phyloP scores from a whole-genome alignment of 2,329 filamentous ascomycete species.

The Fonsecaea monophora region DNA sequence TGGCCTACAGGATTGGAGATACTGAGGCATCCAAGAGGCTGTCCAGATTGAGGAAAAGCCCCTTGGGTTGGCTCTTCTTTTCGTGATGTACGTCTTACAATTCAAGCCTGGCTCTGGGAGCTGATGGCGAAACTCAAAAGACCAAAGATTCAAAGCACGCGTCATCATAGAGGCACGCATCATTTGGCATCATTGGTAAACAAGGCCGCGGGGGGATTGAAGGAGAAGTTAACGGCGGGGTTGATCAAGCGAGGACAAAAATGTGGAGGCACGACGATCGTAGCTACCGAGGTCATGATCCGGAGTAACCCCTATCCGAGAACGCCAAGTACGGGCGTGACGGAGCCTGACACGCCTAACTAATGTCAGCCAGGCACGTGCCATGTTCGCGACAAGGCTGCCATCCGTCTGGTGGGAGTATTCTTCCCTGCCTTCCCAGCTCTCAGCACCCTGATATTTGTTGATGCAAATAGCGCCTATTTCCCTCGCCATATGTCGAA shows the following conservation, averaged over 20 bases:
- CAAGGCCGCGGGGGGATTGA: background rate
- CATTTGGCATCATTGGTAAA: background rate
- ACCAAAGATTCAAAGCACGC: background rate
- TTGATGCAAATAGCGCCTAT: background rate
- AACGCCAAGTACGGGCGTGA: too few species aligned
- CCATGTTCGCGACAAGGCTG: background rate
- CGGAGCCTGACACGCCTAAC: background rate
- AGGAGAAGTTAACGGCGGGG: background rate
- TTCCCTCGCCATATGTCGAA: background rate
- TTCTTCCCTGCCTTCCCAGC: background rate
- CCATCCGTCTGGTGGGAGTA: background rate
- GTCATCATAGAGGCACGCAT: background rate
- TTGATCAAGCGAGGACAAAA: background rate
- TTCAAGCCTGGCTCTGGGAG: background rate
- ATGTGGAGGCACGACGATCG: background rate
- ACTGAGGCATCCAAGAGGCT: too few species aligned
- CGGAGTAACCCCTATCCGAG: background rate
- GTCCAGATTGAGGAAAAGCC: too few species aligned
- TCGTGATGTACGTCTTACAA: too few species aligned
- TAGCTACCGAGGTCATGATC: background rate
- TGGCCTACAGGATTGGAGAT: too few species aligned
- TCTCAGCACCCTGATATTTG: background rate
- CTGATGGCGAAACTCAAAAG: background rate
- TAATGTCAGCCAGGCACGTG: background rate
- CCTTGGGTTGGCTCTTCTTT: too few species aligned